phyloP scores from a whole-genome alignment of 2,329 filamentous ascomycete species.

The Monosporascus sp. region DNA sequence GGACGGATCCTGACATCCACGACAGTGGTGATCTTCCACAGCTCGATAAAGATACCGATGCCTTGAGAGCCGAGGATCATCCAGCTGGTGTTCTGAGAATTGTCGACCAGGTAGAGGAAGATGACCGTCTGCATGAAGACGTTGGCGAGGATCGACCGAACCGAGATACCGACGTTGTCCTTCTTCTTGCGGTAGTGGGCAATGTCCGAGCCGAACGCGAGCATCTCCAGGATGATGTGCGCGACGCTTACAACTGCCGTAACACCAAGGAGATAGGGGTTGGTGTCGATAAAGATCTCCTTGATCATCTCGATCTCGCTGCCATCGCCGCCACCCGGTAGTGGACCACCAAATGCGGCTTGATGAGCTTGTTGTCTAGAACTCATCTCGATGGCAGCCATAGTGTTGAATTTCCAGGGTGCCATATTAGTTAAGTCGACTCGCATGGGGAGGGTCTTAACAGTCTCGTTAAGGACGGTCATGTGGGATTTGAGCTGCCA shows the following conservation, averaged over 20 bases:
- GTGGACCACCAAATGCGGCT: slow-evolving; percentile 66
- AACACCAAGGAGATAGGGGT: slow-evolving; percentile 81
- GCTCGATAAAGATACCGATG: slow-evolving; percentile 64
- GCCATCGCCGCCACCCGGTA: slow-evolving; percentile 79
- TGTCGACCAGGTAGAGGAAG: slow-evolving; percentile 94
- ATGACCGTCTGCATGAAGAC: slow-evolving; percentile 97
- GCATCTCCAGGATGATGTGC: slow-evolving; percentile 91
- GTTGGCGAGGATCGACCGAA: slow-evolving; percentile 92
- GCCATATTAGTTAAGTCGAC: slow-evolving; percentile 78
- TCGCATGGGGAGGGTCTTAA: slow-evolving; percentile 74
- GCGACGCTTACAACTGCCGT: slow-evolving; percentile 81
- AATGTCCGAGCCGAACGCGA: slow-evolving; percentile 97
- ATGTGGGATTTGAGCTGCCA: slow-evolving; percentile 94
- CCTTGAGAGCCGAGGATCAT: slow-evolving; percentile 96
- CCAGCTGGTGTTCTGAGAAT: slow-evolving; percentile 96
- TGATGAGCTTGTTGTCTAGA: slow-evolving; percentile 78
- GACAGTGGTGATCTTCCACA: slow-evolving; percentile 95
- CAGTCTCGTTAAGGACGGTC: slow-evolving; percentile 85
- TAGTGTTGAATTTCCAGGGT: slow-evolving; percentile 85
- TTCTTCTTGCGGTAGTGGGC: slow-evolving; percentile 99
- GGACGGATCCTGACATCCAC: slow-evolving; percentile 81
- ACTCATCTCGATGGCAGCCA: slow-evolving; percentile 80
- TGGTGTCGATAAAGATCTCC: slow-evolving; percentile 89
- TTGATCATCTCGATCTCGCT: slow-evolving; percentile 97
- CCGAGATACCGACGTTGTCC: slow-evolving; percentile 93